Base-by-base conservation (phyloP, 2,329 filamentous ascomycete species). In the Apiospora marii region DNA sequence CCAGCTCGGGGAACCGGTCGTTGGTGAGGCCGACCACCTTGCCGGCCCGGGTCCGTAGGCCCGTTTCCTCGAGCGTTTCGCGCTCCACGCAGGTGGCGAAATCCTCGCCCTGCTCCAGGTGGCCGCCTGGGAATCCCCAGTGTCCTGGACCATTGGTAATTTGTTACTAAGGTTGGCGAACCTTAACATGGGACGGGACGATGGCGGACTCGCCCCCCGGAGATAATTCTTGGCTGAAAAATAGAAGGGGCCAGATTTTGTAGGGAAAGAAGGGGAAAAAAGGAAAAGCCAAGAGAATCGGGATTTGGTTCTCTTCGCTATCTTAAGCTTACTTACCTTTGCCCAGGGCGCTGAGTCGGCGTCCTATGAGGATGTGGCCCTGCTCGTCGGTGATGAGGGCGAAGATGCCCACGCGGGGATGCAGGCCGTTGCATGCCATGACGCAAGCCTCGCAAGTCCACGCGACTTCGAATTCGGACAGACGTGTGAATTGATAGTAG, bases 1-100 rank as follows among this genome's bases (percentile, higher is more conserved):
- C 51, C 22, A 67, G 27, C 16, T 74, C 74, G 12, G 43, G 24
- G 22, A 76, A 75, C 41, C 51, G 67, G 49, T 70, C 71, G 70
- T 75, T 75, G 30, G 74, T 75, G 8, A 75, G 53, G 13, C 72
- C 75, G 19, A 73, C 70, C 3, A 76, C 46, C 53, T 70, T 69
- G 27, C 34, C 30, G 22, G 70, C 72, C 16, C 51, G 70, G 34
- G 74, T 68, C 1, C 37, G 43, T 0, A 76, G 44, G 24, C 74
- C 74, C 34, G 75, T 76, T 58, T 76, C 73, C 58, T 76, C 74
- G 12, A 74, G 51, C 5, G 73, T 75, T 44, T 76, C 75, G 41
- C 74, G 74, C 49, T 74, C 67, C 22, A 71, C 75, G 51, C 74
- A 75, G 16, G 43, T 67, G 34, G 71, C 71, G 49, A 74, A 70